Evolutionary conservation across 352 stramenopile genomes (phyloP).

Genomic region (Phytophthora agathidicida): DNA sequence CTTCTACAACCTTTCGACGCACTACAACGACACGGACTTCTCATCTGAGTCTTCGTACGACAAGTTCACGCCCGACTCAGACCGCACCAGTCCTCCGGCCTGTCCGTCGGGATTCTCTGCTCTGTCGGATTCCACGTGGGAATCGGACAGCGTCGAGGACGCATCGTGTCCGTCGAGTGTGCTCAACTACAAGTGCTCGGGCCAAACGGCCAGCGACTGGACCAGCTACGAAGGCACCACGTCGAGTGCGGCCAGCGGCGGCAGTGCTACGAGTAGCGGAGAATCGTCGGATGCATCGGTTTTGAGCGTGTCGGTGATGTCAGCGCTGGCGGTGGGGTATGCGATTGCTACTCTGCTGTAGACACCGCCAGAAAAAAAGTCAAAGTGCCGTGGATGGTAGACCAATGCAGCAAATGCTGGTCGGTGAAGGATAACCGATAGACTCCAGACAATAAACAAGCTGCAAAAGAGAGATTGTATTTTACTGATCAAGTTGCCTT

Average conservation of each 20-base stretch:
- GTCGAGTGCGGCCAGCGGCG: slow-evolving; percentile 33
- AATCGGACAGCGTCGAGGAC: slow-evolving; percentile 32
- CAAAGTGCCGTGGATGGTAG: neutral
- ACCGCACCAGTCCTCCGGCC: slow-evolving; percentile 19
- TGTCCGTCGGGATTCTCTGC: slow-evolving; percentile 40
- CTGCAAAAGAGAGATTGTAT: slow-evolving; percentile 32
- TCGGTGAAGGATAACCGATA: slow-evolving; percentile 14
- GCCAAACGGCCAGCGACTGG: slow-evolving; percentile 55
- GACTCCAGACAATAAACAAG: slow-evolving; percentile 29
- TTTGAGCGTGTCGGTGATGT: slow-evolving; percentile 17
- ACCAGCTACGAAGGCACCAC: slow-evolving; percentile 40
- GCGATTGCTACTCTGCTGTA: slow-evolving; percentile 14
- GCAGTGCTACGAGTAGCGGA: slow-evolving; percentile 23
- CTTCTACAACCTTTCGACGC: slow-evolving; percentile 49
- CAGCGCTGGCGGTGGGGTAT: slow-evolving; percentile 12
- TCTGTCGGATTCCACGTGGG: slow-evolving; percentile 39
- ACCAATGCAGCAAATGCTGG: slow-evolving; percentile 3
- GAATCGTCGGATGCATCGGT: slow-evolving; percentile 27
- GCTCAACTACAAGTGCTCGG: slow-evolving; percentile 51
- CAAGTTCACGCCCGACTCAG: slow-evolving; percentile 37
- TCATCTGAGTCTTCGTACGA: slow-evolving; percentile 42
- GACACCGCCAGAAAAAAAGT: neutral
- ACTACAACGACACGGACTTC: slow-evolving; percentile 57
- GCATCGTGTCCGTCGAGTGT: slow-evolving; percentile 35
- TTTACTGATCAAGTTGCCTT: slow-evolving; percentile 3